Base-by-base conservation (phyloP, 352 stramenopile genomes). In the Phytophthora pistaciae region DNA sequence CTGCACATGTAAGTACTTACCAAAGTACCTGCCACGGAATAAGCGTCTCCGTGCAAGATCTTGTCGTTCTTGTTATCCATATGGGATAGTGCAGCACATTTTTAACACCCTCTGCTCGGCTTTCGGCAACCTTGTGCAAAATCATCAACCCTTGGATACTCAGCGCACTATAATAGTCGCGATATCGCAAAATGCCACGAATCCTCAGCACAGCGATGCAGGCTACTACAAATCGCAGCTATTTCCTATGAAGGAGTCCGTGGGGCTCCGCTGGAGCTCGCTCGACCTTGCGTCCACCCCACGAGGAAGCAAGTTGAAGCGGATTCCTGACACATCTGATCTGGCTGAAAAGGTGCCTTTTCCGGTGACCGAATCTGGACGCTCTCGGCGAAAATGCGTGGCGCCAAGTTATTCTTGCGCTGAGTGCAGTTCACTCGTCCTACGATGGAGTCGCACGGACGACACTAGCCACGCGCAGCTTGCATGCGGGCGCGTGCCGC, bases 281-380 rank as follows among this genome's bases (percentile, higher is more conserved):
- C 8, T 13, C 31, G 38, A n/a, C 38, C 38, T 20, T 10, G 38
- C 13, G 38, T 16, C 38, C 38, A 46, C 38, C 13, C 14, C 38
- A 44, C 38, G 13, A 44, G 38, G 38, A 18, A 46, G 38, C 38
- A 46, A 46, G 38, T n/a, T 46, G 38, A 46, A 46, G 38, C 14
- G 31, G 31, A 13, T 38, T 38, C 31, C 31, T 36, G 31, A 36
- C 38, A 46, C 38, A 46, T 46, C 46, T 53, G 6, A 25, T 53
- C n/a, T 53, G 46, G 46, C 46, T 53, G 46, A 53, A 21, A 53
- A 50, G n/a, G n/a, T 53, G n/a, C 27, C 52, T 42, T 58, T 58
- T 60, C 42, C 31, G 21, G 16, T 48, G 54, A 60, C 54, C 23
- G 31, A 48, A 13, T 48, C 54, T 60, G 54, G 31, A 60, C 54